Conservation (phyloP, 1,139 yeast species). For the Yamadazyma dushanensis region DNA sequence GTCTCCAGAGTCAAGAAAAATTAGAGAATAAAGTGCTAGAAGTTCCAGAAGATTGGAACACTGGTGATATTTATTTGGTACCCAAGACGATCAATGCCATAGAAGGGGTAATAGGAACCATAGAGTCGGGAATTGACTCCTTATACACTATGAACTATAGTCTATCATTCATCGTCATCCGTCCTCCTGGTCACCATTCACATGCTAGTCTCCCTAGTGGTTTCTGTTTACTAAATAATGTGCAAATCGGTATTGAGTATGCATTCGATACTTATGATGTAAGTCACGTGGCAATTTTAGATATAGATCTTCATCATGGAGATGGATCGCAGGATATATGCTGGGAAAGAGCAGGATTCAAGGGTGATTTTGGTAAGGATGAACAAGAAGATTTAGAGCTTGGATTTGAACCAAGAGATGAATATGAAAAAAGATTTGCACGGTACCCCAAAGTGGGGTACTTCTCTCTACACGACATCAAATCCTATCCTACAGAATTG, state of each 20-base stretch:
- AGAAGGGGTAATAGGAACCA: conserved; percentile 78
- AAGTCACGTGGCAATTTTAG: conserved; percentile 80
- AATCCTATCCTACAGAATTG: conserved; percentile 81
- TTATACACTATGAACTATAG: conserved; percentile 45
- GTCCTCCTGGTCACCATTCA: conserved; percentile 94
- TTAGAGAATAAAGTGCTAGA: conserved; percentile 60
- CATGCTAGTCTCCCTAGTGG: conserved; percentile 84
- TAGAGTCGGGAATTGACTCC: conserved; percentile 71
- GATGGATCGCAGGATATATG: conserved; percentile 89
- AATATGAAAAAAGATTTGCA: conserved; percentile 55
- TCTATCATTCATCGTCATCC: conserved; percentile 66
- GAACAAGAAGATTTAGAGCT: conserved; percentile 37
- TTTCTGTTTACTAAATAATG: conserved; percentile 82
- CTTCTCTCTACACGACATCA: conserved; percentile 82
- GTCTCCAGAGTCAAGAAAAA: conserved; percentile 59
- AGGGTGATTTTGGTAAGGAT: conserved; percentile 50
- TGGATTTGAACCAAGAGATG: conserved; percentile 43
- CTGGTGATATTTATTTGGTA: conserved; percentile 78
- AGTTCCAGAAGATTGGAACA: conserved; percentile 81
- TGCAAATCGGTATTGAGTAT: conserved; percentile 79
- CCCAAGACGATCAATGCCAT: conserved; percentile 70
- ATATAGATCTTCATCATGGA: conserved; percentile 89
- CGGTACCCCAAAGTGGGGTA: conserved; percentile 71
- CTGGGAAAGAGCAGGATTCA: conserved; percentile 73
- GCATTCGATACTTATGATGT: conserved; percentile 65